phyloP scores from a whole-genome alignment of 164 flowering plant species.

The Pachysandra terminalis region DNA sequence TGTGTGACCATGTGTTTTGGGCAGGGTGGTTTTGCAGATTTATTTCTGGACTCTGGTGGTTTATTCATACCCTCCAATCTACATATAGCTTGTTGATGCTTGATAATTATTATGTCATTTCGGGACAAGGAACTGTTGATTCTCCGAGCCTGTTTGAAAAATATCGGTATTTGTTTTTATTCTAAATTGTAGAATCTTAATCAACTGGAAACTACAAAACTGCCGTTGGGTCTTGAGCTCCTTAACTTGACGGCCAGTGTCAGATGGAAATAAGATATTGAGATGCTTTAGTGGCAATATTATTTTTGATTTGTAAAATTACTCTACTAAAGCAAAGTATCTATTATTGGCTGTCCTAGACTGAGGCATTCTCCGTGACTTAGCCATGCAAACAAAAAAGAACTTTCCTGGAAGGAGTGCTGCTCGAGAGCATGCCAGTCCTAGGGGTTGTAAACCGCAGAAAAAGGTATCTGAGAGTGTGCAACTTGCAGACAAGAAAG shows the following conservation, averaged over 20 bases:
- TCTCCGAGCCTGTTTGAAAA: background rate
- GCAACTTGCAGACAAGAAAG: conserved; percentile 50
- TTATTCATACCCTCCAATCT: too few relatives aligned
- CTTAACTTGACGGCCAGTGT: background rate
- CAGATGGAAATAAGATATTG: conserved; percentile 1
- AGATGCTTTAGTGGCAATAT: background rate
- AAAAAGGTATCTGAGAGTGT: conserved; percentile 49
- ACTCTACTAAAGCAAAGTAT: conserved; percentile 8
- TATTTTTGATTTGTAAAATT: conserved; percentile 1
- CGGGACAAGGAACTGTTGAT: background rate
- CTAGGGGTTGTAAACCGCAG: conserved; percentile 54
- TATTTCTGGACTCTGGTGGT: too few relatives aligned
- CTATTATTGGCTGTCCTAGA: conserved; percentile 6
- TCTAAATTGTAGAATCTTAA: background rate
- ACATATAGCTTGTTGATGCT: too few relatives aligned
- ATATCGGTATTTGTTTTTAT: background rate
- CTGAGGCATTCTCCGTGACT: background rate
- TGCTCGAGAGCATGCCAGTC: conserved; percentile 42
- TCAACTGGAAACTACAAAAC: background rate
- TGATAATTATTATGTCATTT: too few relatives aligned
- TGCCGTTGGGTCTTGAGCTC: background rate
- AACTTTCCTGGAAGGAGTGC: conserved; percentile 45
- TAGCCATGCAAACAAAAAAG: conserved; percentile 73
- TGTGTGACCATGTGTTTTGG: too few relatives aligned
- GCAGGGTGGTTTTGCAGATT: too few relatives aligned